A percentile compares a stretch with the other conserved stretches of the same genome.
Evolutionary conservation across 1,284 basidiomycete species (phyloP).

Genomic region (Ustilago tritici): DNA sequence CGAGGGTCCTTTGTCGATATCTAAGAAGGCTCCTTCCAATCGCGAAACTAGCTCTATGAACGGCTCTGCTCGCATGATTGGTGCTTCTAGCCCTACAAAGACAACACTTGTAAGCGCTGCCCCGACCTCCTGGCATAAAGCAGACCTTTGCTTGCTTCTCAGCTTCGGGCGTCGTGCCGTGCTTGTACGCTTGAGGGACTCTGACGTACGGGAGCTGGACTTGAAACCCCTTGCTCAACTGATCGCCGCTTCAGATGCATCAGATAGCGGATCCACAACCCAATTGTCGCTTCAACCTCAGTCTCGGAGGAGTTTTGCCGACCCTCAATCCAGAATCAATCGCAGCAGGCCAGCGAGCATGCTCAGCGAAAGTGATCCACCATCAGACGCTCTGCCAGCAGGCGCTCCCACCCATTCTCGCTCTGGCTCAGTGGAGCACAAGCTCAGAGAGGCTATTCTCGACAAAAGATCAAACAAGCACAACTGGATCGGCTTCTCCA

Average conservation of each 20-base stretch:
- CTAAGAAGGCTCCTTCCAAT: conserved; percentile 20
- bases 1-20: conserved; percentile 36
- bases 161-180: conserved; percentile 56
- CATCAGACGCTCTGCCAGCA: conserved; percentile 8
- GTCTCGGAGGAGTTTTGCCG: not conserved
- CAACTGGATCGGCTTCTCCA: conserved; percentile 50
- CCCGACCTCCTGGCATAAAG: conserved; percentile 49
- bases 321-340: conserved; percentile 6
- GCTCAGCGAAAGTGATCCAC: conserved; percentile 2
- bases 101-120: conserved; percentile 16
- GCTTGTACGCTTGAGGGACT: conserved; percentile 53
- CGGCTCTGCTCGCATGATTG: not conserved
- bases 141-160: conserved; percentile 56
- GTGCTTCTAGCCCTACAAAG: conserved; percentile 9
- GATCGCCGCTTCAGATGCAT: conserved; percentile 7
- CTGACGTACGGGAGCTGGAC: conserved; percentile 57
- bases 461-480: conserved; percentile 43
- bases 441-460: conserved; percentile 26
- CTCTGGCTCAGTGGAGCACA: conserved; percentile 35
- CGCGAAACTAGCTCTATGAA: conserved; percentile 15
- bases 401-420: conserved; percentile 23
- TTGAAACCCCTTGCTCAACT: conserved; percentile 46
- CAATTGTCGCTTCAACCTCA: conserved; percentile 29
- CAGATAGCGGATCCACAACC: not conserved
- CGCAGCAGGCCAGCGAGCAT: conserved; percentile 25